Evolutionary conservation across 228 moss, liverwort and hornwort species (phyloP).

Genomic region (Sphagnum fallax): DNA sequence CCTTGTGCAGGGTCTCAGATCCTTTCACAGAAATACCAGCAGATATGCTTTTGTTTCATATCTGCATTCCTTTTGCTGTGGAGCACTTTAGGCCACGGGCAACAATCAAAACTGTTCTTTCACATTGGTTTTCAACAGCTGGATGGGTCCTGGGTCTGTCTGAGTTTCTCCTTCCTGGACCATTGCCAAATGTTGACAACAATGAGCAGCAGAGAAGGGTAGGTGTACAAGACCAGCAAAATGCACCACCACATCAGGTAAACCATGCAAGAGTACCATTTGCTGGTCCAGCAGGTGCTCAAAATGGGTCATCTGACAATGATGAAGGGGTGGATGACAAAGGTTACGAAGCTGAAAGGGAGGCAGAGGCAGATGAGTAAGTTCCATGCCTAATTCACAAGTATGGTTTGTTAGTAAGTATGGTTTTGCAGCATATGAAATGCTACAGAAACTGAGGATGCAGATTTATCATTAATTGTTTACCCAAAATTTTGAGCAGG

Average conservation of each 20-base stretch:
- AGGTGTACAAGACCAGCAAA: slow-evolving; percentile 19
- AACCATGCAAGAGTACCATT: slow-evolving; percentile 27
- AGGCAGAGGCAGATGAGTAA: slow-evolving; percentile 60
- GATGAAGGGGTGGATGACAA: slow-evolving; percentile 21
- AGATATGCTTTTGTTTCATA: slow-evolving; percentile 97
- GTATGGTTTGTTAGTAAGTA: background rate
- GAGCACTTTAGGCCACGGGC: slow-evolving; percentile 98
- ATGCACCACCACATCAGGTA: background rate
- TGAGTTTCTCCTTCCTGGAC: slow-evolving; percentile 83
- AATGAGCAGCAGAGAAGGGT: slow-evolving; percentile 43
- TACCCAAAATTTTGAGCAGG: too few relatives aligned
- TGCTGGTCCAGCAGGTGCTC: slow-evolving; percentile 10
- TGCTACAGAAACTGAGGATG: background rate
- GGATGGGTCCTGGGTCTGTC: slow-evolving; percentile 90
- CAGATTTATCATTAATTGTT: background rate
- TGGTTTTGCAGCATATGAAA: background rate
- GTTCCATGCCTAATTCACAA: slow-evolving; percentile 8
- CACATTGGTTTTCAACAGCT: slow-evolving; percentile 86
- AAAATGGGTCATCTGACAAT: slow-evolving; percentile 16
- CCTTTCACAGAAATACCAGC: slow-evolving; percentile 99
- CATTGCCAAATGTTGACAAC: slow-evolving; percentile 58
- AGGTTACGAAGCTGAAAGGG: slow-evolving; percentile 38
- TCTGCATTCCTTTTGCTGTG: slow-evolving; percentile 96
- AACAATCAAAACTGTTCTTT: slow-evolving; percentile 82
- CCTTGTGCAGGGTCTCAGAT: slow-evolving; percentile 80